These are phyloP conservation scores for Quercus aquifolioides DNA, from an alignment of 306 rosid species.

Conservation along the genomic window DNA sequence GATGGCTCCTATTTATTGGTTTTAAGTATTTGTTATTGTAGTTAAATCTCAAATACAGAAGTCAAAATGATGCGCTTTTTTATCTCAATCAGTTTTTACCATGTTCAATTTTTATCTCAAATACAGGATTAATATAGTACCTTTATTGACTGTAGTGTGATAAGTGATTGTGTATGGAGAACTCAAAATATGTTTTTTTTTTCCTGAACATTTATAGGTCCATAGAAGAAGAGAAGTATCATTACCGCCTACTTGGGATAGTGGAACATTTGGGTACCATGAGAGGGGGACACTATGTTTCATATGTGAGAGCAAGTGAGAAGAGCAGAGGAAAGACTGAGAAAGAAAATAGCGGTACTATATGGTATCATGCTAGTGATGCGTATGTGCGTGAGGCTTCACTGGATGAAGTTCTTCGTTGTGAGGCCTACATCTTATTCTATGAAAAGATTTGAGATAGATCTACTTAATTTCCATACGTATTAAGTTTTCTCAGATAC, in stretches of 20 bases:
- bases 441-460: constrained; percentile 56
- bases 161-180: not conserved
- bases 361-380: constrained; percentile 92
- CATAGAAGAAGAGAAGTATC: constrained; percentile 43
- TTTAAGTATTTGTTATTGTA: not conserved
- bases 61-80: not conserved
- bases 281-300: constrained; percentile 94
- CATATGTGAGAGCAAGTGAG: constrained; percentile 75
- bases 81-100: not conserved
- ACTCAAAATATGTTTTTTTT: not conserved
- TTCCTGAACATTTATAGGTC: constrained; percentile 40
- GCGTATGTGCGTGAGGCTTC: constrained; percentile 56
- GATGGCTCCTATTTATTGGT: not conserved
- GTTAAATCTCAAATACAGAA: not conserved
- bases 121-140: no score
- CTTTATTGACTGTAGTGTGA: not conserved
- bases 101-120: not conserved
- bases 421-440: constrained; percentile 89
- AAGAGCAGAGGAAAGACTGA: constrained; percentile 48
- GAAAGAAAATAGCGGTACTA: constrained; percentile 30
- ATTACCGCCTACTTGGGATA: constrained; percentile 65
- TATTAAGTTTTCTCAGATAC: constrained; percentile 17
- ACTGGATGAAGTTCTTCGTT: constrained; percentile 64
- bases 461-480: constrained; percentile 10
- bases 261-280: constrained; percentile 86